phyloP scores from a whole-genome alignment of 345 rosid genomes.

The Microthlaspi erraticum region DNA sequence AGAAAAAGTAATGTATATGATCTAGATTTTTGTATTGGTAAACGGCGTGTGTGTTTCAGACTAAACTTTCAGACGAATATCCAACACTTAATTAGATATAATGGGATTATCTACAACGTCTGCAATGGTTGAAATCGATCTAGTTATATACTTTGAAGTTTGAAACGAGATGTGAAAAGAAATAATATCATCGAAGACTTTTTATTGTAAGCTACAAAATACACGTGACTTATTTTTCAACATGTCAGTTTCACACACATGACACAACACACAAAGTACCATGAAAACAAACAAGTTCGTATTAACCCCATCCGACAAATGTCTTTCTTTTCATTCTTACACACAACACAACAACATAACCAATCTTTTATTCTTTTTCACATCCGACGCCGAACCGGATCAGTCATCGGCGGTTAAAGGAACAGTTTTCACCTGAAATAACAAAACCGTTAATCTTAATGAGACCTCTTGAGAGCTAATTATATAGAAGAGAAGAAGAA shows the following conservation, averaged over 20 bases:
- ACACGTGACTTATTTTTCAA: slow-evolving; percentile 37
- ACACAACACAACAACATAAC: slow-evolving; percentile 3
- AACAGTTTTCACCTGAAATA: slow-evolving; percentile 77
- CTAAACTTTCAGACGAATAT: neutral
- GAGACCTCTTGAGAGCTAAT: slow-evolving; percentile 1
- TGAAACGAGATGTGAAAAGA: slow-evolving; percentile 39
- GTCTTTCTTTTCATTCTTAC: slow-evolving; percentile 22
- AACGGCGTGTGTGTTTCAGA: too few relatives aligned
- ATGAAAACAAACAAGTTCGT: slow-evolving; percentile 14
- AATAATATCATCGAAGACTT: slow-evolving; percentile 28
- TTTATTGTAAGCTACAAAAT: slow-evolving; percentile 35
- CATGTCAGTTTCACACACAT: slow-evolving; percentile 30
- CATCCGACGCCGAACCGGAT: slow-evolving; percentile 24
- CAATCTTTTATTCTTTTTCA: slow-evolving; percentile 21
- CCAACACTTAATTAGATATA: neutral
- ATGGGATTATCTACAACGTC: neutral
- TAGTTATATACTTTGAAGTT: neutral
- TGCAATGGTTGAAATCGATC: slow-evolving; percentile 5
- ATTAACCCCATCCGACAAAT: slow-evolving; percentile 20
- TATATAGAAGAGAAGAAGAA: neutral
- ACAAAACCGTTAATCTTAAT: neutral
- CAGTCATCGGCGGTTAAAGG: slow-evolving; percentile 69
- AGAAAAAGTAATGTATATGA: too few relatives aligned
- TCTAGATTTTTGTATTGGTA: neutral
- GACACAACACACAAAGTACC: slow-evolving; percentile 24